phyloP scores from a whole-genome alignment of 352 stramenopile species.

The Pythium apleroticum region DNA sequence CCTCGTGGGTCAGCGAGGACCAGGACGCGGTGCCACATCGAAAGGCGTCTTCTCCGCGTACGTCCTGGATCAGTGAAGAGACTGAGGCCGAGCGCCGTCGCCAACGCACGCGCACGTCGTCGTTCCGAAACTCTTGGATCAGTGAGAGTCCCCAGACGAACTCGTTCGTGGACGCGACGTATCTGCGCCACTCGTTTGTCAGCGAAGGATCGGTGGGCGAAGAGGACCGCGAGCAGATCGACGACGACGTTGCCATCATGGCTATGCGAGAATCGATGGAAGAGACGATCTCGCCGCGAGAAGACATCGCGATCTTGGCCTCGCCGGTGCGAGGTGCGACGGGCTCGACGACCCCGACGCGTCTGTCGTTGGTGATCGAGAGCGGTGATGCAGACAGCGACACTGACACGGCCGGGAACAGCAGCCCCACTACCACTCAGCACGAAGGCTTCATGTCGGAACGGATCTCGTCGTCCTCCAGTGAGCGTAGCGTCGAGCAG shows the following conservation, averaged over 20 bases:
- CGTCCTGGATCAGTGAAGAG: slow-evolving; percentile 2
- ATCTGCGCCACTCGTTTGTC: slow-evolving; percentile 22
- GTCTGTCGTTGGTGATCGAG: slow-evolving; percentile 2
- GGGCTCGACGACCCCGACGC: not conserved
- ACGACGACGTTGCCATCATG: not conserved
- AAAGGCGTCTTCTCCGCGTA: not conserved
- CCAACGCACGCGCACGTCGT: slow-evolving; percentile 14
- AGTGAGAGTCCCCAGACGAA: slow-evolving; percentile 20
- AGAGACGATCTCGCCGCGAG: not conserved
- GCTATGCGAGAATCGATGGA: not conserved
- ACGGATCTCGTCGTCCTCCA: slow-evolving; percentile 14
- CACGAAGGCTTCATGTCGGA: slow-evolving; percentile 12
- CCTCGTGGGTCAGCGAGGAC: slow-evolving; percentile 20
- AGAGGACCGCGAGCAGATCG: not conserved
- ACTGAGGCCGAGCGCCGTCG: not conserved
- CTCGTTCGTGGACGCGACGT: slow-evolving; percentile 16
- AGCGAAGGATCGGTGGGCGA: slow-evolving; percentile 20
- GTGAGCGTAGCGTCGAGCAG: not conserved
- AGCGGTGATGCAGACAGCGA: slow-evolving; percentile 1
- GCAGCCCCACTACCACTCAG: not conserved
- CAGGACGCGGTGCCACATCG: not conserved
- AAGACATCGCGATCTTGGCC: not conserved
- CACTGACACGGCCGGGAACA: not conserved
- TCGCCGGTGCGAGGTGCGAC: not conserved
- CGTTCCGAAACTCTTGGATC: slow-evolving; percentile 23